A percentile compares a stretch with the other conserved stretches of the same genome.
phyloP scores from a whole-genome alignment of 257 asterid genomes.

The Salvia splendens region DNA sequence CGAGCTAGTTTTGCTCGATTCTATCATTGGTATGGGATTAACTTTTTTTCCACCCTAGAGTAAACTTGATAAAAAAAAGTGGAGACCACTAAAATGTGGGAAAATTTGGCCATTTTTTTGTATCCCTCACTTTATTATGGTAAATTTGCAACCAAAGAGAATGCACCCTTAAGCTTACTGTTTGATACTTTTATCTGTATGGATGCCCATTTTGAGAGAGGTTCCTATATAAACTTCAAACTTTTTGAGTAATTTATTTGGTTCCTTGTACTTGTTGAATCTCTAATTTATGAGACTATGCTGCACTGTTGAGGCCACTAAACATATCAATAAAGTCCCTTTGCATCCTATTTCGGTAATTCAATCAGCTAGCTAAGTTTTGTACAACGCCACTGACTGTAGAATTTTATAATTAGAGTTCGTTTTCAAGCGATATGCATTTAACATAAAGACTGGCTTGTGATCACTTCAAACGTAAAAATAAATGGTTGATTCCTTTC shows the following conservation, averaged over 20 bases:
- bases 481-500: neutral
- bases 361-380: neutral
- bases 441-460: too few species aligned
- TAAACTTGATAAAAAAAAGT: too few species aligned
- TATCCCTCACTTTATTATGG: too few species aligned
- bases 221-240: neutral
- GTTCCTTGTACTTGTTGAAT: neutral
- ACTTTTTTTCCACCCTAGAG: too few species aligned
- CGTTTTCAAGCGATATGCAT: too few species aligned
- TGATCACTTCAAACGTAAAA: neutral
- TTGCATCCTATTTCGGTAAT: neutral
- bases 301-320: neutral
- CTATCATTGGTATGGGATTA: too few species aligned
- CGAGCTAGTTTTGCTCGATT: too few species aligned
- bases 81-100: too few species aligned
- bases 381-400: neutral
- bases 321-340: neutral
- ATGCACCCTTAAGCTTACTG: neutral
- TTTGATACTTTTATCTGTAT: neutral
- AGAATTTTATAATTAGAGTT: neutral
- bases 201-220: constrained; percentile 1
- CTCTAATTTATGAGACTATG: neutral
- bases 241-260: neutral
- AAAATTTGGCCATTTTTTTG: too few species aligned
- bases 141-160: too few species aligned